phyloP scores from a whole-genome alignment of 2,329 filamentous ascomycete genomes.

The Cladosporium oxysporum region DNA sequence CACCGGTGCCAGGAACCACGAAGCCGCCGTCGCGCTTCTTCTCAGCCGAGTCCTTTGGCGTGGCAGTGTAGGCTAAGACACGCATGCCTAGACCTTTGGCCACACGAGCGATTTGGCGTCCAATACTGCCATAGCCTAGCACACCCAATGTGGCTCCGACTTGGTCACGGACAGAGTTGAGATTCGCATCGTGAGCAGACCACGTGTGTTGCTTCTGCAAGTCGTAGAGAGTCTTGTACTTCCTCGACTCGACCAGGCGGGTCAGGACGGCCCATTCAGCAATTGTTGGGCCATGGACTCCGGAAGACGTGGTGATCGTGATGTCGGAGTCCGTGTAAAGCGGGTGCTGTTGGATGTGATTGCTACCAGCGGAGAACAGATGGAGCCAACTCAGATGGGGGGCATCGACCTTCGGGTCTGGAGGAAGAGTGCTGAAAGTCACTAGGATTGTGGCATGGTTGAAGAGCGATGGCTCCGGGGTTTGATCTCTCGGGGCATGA shows the following conservation, averaged over 20 bases:
- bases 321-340: conserved; percentile 56
- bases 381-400: conserved; percentile 55
- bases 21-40: conserved; percentile 66
- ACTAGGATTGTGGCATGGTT: conserved; percentile 46
- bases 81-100: conserved; percentile 60
- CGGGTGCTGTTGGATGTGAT: conserved; percentile 55
- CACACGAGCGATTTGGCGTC: conserved; percentile 52
- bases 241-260: conserved; percentile 58
- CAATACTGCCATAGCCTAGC: conserved; percentile 64
- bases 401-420: conserved; percentile 34
- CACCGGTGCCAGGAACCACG: conserved; percentile 67
- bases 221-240: conserved; percentile 57
- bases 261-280: conserved; percentile 68
- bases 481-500: conserved; percentile 24
- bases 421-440: conserved; percentile 51
- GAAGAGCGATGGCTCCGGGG: conserved; percentile 18
- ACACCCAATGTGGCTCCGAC: conserved; percentile 62
- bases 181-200: conserved; percentile 41
- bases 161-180: conserved; percentile 53
- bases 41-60: conserved; percentile 65
- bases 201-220: conserved; percentile 60
- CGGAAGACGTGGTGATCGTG: conserved; percentile 56
- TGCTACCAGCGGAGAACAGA: conserved; percentile 59
- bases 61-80: conserved; percentile 74
- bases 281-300: conserved; percentile 65